Percentiles rank a stretch among this genome's conserved stretches.
Evolutionary conservation across 352 stramenopile species (phyloP).

Genomic region (Phytophthora aleatoria): DNA sequence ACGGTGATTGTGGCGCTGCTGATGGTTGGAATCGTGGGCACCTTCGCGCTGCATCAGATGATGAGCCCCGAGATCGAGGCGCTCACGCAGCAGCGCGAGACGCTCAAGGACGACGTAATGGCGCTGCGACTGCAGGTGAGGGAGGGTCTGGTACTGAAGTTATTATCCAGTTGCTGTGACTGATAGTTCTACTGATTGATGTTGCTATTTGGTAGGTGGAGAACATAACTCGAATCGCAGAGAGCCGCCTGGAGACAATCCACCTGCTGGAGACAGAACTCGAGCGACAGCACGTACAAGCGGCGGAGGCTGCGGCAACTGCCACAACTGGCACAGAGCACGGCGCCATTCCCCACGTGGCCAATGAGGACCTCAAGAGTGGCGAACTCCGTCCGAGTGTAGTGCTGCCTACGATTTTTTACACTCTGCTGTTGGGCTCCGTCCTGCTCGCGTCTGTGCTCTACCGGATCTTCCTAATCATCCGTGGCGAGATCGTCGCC

Average conservation of each 20-base stretch:
- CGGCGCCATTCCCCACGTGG: constrained; percentile 3
- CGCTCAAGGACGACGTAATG: constrained; percentile 57
- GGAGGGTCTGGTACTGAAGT: background rate
- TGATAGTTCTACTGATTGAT: constrained; percentile 11
- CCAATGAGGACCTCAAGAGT: constrained; percentile 18
- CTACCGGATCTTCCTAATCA: constrained; percentile 61
- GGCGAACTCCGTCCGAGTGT: constrained; percentile 28
- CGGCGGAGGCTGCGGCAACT: constrained; percentile 39
- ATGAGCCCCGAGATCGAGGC: constrained; percentile 79
- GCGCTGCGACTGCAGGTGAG: constrained; percentile 52
- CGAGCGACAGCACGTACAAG: constrained; percentile 62
- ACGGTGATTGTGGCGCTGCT: constrained; percentile 60
- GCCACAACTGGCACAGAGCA: constrained; percentile 18
- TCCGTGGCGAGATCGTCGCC: constrained; percentile 44
- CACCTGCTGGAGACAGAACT: constrained; percentile 76
- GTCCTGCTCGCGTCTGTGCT: constrained; percentile 50
- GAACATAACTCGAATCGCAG: constrained; percentile 70
- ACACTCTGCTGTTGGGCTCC: constrained; percentile 50
- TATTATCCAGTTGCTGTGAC: background rate
- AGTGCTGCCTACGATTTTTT: constrained; percentile 58
- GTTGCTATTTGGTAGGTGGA: constrained; percentile 38
- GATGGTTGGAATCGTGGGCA: constrained; percentile 61
- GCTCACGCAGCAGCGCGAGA: constrained; percentile 59
- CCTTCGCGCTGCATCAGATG: constrained; percentile 76
- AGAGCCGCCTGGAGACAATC: constrained; percentile 72